A percentile compares a stretch with the other conserved stretches of the same genome.
These are phyloP conservation scores for Fomitopsis palustris DNA, from an alignment of 1,284 basidiomycete genomes.

Conservation along the genomic window DNA sequence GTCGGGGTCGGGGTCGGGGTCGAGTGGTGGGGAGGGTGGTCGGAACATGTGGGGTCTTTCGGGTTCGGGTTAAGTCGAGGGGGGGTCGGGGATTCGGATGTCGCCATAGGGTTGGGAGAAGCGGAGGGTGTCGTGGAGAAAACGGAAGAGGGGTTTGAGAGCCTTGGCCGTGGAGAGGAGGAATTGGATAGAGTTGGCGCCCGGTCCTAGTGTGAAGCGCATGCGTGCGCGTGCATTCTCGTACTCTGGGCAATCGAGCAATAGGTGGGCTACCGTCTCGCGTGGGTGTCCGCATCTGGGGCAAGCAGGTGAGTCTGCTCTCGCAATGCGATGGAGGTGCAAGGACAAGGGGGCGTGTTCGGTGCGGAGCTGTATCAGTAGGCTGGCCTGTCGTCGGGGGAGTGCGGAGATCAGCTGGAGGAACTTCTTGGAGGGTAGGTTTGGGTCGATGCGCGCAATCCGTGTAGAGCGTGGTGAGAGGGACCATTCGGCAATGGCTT, in stretches of 20 bases:
- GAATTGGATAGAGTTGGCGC: too few relatives aligned
- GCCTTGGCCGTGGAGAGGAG: slow-evolving; percentile 5
- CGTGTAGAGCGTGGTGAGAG: background rate
- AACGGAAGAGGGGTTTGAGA: slow-evolving; percentile 5
- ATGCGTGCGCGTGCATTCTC: too few relatives aligned
- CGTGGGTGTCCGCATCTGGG: slow-evolving; percentile 15
- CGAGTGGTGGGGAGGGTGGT: too few relatives aligned
- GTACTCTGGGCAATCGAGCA: too few relatives aligned
- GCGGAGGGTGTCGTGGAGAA: slow-evolving; percentile 8
- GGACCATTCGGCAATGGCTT: slow-evolving; percentile 4
- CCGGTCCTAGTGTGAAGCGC: too few relatives aligned
- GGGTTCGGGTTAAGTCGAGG: too few relatives aligned
- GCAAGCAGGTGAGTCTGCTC: slow-evolving; percentile 17
- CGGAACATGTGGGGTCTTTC: too few relatives aligned
- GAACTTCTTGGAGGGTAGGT: slow-evolving; percentile 7
- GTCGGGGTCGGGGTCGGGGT: too few relatives aligned
- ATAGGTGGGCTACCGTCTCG: too few relatives aligned
- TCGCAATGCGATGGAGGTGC: slow-evolving; percentile 21
- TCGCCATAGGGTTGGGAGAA: slow-evolving; percentile 3
- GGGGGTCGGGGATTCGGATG: too few relatives aligned
- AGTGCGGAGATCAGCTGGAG: background rate
- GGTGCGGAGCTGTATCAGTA: slow-evolving; percentile 28
- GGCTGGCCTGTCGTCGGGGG: slow-evolving; percentile 10
- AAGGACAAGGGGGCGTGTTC: slow-evolving; percentile 25
- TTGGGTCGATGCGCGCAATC: slow-evolving; percentile 5